A percentile compares a stretch with the other conserved stretches of the same genome.
Evolutionary conservation across 768 basidiomycete species (phyloP).

Genomic region (Rubroboletus pulcherrimus): DNA sequence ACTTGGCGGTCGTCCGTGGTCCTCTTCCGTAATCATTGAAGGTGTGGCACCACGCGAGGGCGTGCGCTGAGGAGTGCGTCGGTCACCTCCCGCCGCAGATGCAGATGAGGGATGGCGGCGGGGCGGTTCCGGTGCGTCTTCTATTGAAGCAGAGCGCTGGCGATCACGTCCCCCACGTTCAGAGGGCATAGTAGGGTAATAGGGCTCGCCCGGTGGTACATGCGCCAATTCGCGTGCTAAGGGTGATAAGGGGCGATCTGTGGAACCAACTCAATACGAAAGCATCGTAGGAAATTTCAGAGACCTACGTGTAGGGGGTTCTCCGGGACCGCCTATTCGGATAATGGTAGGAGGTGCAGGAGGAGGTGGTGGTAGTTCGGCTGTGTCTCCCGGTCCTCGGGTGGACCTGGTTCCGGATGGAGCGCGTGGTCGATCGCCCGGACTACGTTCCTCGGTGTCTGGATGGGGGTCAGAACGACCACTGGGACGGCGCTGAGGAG

Average conservation of each 20-base stretch:
- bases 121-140: neutral
- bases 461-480: constrained; percentile 11
- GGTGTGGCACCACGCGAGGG: constrained; percentile 17
- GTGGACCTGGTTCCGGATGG: constrained; percentile 7
- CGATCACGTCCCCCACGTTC: neutral
- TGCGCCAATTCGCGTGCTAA: constrained; percentile 4
- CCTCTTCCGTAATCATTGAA: constrained; percentile 18
- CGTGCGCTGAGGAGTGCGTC: constrained; percentile 9
- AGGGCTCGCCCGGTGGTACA: constrained; percentile 10
- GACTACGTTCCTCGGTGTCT: constrained; percentile 11
- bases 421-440: constrained; percentile 12
- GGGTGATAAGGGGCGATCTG: constrained; percentile 19
- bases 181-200: constrained; percentile 14
- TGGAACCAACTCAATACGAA: constrained; percentile 4
- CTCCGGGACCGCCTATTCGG: constrained; percentile 19
- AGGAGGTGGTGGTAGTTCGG: constrained; percentile 12
- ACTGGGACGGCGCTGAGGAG: constrained; percentile 10
- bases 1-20: constrained; percentile 18
- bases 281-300: neutral
- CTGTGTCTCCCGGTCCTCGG: constrained; percentile 8
- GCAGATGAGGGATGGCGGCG: constrained; percentile 12
- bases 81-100: constrained; percentile 1
- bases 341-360: constrained; percentile 30
- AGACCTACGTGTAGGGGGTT: constrained; percentile 16
- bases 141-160: neutral